Conservation (phyloP, 768 basidiomycete species). For the Mycena sanguinolenta region DNA sequence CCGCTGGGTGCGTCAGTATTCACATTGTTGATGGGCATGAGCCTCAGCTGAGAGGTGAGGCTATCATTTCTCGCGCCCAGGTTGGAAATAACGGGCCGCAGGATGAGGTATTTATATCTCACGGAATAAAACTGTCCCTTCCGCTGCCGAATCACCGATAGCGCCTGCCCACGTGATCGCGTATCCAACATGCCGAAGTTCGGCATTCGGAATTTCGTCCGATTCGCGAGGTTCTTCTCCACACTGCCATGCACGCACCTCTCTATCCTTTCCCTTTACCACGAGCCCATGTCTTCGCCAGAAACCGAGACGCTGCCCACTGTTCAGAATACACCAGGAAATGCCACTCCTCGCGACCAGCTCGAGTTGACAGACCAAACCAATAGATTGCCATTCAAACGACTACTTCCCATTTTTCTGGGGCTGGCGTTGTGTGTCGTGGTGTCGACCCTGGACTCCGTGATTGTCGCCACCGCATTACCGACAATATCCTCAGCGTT, state of each 20-base stretch:
- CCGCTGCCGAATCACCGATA: neutral
- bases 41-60: too few relatives aligned
- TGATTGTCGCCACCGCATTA: conserved; percentile 81
- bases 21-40: too few relatives aligned
- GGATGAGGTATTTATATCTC: neutral
- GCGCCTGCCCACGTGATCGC: conserved; percentile 18
- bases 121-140: neutral
- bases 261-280: neutral
- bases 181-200: neutral
- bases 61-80: too few relatives aligned
- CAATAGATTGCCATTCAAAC: conserved; percentile 76
- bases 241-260: neutral
- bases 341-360: conserved; percentile 22
- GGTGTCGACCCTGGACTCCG: conserved; percentile 76
- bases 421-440: conserved; percentile 73
- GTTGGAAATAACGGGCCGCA: too few relatives aligned
- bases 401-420: conserved; percentile 72
- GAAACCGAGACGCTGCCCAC: neutral
- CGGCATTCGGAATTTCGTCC: conserved; percentile 8
- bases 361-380: conserved; percentile 77
- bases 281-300: conserved; percentile 17
- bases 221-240: conserved; percentile 1
- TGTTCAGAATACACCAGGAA: conserved; percentile 13
- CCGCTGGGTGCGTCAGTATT: too few relatives aligned
- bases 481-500: conserved; percentile 78